Conservation (phyloP, 2,329 filamentous ascomycete genomes). For the Colletotrichum tamarilloi region DNA sequence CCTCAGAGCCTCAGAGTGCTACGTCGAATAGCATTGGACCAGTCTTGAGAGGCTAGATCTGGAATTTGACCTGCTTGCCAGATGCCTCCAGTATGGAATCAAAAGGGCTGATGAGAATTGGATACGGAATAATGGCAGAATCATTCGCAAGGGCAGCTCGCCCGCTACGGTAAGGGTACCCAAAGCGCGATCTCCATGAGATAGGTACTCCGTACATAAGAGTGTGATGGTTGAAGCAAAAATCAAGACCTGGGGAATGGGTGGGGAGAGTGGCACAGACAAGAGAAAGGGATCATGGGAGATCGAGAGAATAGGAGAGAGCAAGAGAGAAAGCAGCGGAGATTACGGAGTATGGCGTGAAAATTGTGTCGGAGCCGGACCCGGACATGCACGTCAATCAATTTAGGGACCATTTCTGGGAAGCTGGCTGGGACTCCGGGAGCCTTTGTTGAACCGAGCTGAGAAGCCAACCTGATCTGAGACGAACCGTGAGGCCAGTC, state of each 20-base stretch:
- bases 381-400: background rate
- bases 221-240: background rate
- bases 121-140: background rate
- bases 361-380: background rate
- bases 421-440: background rate
- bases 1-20: background rate
- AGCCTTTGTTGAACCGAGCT: constrained; percentile 6
- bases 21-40: background rate
- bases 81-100: background rate
- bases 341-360: constrained; percentile 5
- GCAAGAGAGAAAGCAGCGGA: background rate
- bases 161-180: background rate
- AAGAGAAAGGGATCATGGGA: background rate
- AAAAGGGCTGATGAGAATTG: background rate
- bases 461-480: background rate
- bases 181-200: background rate
- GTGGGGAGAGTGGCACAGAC: background rate
- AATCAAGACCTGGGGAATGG: background rate
- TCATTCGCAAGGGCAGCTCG: background rate
- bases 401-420: background rate
- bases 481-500: background rate
- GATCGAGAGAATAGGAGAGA: background rate
- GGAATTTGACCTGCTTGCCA: too few species aligned
- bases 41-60: background rate
- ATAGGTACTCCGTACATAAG: background rate